Percentiles rank a stretch among this genome's conserved stretches.
These are phyloP conservation scores for Arctostaphylos glauca DNA, from an alignment of 148 eudicot genomes.

Conservation along the genomic window DNA sequence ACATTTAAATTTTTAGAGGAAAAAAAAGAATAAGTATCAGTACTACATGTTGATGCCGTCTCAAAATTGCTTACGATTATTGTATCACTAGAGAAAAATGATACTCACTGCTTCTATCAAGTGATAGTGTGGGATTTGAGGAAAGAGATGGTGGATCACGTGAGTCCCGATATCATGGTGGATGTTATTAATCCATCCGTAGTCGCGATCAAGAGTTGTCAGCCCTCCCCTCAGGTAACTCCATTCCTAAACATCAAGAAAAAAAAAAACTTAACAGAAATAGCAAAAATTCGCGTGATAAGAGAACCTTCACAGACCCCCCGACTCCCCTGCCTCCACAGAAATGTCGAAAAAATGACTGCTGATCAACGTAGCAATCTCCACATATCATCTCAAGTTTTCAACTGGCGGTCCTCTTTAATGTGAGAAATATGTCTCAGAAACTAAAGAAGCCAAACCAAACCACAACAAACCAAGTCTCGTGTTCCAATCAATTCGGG, in stretches of 20 bases:
- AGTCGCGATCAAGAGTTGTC: conserved; percentile 48
- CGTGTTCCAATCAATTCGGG: too few relatives aligned
- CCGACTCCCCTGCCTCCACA: not conserved
- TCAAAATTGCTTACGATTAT: not conserved
- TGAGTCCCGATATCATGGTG: conserved; percentile 49
- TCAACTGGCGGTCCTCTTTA: too few relatives aligned
- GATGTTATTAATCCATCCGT: conserved; percentile 42
- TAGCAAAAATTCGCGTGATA: not conserved
- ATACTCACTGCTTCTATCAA: conserved; percentile 44
- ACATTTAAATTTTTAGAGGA: not conserved
- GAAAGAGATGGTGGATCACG: conserved; percentile 51
- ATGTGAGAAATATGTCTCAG: too few relatives aligned
- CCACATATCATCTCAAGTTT: not conserved
- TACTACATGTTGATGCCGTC: not conserved
- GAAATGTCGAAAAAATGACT: not conserved
- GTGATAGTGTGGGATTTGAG: conserved; percentile 57
- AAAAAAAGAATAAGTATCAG: not conserved
- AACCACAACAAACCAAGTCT: too few relatives aligned
- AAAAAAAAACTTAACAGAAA: not conserved
- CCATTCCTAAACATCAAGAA: conserved; percentile 32
- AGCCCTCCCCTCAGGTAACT: conserved; percentile 43
- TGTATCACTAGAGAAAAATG: not conserved
- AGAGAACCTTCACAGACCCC: not conserved
- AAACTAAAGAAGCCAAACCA: too few relatives aligned
- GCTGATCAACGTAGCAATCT: not conserved